Evolutionary conservation across 768 basidiomycete species (phyloP).

Genomic region (Erythrobasidium yunnanense): DNA sequence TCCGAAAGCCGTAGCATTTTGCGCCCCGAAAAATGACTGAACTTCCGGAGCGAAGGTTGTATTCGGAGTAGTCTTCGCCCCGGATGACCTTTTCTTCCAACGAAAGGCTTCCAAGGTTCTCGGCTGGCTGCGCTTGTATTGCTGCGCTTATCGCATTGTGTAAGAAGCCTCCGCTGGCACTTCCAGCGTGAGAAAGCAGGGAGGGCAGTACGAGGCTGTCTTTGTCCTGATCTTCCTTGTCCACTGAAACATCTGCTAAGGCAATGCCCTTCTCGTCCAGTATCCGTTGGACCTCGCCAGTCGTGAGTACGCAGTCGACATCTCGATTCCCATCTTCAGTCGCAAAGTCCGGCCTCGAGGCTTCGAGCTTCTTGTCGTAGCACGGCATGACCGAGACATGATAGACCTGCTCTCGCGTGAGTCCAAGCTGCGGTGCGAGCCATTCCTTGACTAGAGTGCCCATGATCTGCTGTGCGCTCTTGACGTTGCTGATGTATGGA

Average conservation of each 20-base stretch:
- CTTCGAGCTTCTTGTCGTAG: conserved; percentile 98
- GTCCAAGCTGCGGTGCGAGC: conserved; percentile 59
- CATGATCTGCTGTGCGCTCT: conserved; percentile 90
- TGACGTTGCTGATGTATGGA: conserved; percentile 73
- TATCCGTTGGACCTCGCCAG: conserved; percentile 79
- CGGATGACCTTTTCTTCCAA: conserved; percentile 39
- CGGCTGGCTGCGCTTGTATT: conserved; percentile 36
- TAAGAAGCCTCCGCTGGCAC: conserved; percentile 85
- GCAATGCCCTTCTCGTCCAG: conserved; percentile 75
- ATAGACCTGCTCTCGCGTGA: conserved; percentile 77
- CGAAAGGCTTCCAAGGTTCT: conserved; percentile 27
- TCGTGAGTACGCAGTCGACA: conserved; percentile 94
- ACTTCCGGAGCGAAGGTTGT: conserved; percentile 44
- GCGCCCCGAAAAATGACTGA: conserved; percentile 77
- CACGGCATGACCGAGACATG: conserved; percentile 98
- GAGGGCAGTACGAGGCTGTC: conserved; percentile 28
- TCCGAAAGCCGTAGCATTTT: conserved; percentile 93
- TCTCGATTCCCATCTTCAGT: conserved; percentile 71
- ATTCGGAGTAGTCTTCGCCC: conserved; percentile 43
- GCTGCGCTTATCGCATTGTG: conserved; percentile 61
- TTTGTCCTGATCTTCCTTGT: background rate
- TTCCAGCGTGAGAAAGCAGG: conserved; percentile 55
- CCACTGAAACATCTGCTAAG: conserved; percentile 41
- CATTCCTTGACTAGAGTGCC: conserved; percentile 85
- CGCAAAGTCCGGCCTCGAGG: conserved; percentile 86